phyloP scores from a whole-genome alignment of 2,329 filamentous ascomycete genomes.

The Clarireedia monteithiana region DNA sequence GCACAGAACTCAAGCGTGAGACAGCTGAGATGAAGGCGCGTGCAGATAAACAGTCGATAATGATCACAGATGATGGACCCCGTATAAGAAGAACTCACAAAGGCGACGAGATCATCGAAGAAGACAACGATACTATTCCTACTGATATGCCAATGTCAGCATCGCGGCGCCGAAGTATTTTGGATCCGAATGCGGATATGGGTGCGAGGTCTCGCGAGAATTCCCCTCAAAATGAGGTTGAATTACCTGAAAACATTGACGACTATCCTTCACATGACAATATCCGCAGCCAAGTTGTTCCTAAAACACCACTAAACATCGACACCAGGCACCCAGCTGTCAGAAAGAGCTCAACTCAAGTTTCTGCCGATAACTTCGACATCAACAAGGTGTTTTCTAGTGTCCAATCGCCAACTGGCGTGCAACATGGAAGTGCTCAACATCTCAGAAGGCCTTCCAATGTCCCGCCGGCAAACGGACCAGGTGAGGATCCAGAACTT shows the following conservation, averaged over 20 bases:
- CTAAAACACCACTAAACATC: conserved; percentile 27
- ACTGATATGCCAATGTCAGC: conserved; percentile 23
- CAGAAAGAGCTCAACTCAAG: conserved; percentile 22
- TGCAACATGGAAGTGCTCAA: conserved; percentile 33
- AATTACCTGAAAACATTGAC: conserved; percentile 27
- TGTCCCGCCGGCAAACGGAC: conserved; percentile 38
- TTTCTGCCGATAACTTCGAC: conserved; percentile 50
- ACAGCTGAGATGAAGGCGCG: conserved; percentile 70
- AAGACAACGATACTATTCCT: conserved; percentile 47
- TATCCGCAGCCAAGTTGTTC: conserved; percentile 17
- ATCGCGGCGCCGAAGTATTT: conserved; percentile 32
- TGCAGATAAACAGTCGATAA: conserved; percentile 76
- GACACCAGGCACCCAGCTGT: conserved; percentile 21
- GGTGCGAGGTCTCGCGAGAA: conserved; percentile 28
- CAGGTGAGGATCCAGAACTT: conserved; percentile 77
- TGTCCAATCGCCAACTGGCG: conserved; percentile 63
- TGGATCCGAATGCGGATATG: conserved; percentile 30
- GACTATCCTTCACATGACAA: conserved; percentile 24
- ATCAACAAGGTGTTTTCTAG: conserved; percentile 80
- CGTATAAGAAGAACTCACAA: conserved; percentile 88
- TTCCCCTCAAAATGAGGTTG: conserved; percentile 29
- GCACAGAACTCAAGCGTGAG: conserved; percentile 75
- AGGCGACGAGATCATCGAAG: conserved; percentile 82
- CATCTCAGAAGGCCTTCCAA: conserved; percentile 36
- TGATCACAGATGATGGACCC: conserved; percentile 64